Evolutionary conservation across 371 early-diverging fungal genomes (phyloP).

Genomic region (Rhizopus stolonifer): DNA sequence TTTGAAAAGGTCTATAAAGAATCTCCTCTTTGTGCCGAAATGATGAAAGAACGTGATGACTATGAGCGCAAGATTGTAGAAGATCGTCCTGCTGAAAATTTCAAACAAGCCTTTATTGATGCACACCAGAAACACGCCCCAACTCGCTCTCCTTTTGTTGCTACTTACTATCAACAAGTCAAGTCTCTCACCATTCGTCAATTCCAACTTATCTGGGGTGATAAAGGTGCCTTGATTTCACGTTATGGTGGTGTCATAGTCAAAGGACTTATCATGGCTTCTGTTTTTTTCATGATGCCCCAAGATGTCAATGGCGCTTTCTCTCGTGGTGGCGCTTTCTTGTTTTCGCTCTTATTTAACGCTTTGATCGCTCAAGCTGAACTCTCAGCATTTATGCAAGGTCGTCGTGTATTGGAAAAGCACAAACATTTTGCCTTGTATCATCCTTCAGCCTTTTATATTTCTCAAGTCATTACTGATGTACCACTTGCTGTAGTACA

Average conservation of each 20-base stretch:
- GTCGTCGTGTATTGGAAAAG: slow-evolving; percentile 67
- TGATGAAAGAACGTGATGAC: slow-evolving; percentile 43
- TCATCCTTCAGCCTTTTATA: slow-evolving; percentile 61
- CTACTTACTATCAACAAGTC: slow-evolving; percentile 65
- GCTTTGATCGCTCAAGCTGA: slow-evolving; percentile 61
- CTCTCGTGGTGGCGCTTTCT: slow-evolving; percentile 73
- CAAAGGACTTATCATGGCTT: slow-evolving; percentile 71
- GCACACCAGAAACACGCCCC: slow-evolving; percentile 60
- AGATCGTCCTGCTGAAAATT: slow-evolving; percentile 46
- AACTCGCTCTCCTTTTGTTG: slow-evolving; percentile 57
- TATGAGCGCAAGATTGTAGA: slow-evolving; percentile 44
- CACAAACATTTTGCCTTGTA: slow-evolving; percentile 70
- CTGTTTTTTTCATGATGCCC: slow-evolving; percentile 64
- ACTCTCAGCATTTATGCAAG: slow-evolving; percentile 57
- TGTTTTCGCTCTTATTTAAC: slow-evolving; percentile 62
- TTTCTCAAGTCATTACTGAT: slow-evolving; percentile 58
- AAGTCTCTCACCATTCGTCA: slow-evolving; percentile 64
- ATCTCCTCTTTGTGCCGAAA: slow-evolving; percentile 31
- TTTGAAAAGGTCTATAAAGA: slow-evolving; percentile 53
- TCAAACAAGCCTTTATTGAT: slow-evolving; percentile 57
- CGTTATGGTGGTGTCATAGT: slow-evolving; percentile 61
- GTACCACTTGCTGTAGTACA: slow-evolving; percentile 50
- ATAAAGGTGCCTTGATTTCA: slow-evolving; percentile 52
- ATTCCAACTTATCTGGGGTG: slow-evolving; percentile 56
- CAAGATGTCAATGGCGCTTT: slow-evolving; percentile 59